Percentiles rank a stretch among this genome's conserved stretches.
Conservation (phyloP, 306 rosid species). For the Cucumis melo region DNA sequence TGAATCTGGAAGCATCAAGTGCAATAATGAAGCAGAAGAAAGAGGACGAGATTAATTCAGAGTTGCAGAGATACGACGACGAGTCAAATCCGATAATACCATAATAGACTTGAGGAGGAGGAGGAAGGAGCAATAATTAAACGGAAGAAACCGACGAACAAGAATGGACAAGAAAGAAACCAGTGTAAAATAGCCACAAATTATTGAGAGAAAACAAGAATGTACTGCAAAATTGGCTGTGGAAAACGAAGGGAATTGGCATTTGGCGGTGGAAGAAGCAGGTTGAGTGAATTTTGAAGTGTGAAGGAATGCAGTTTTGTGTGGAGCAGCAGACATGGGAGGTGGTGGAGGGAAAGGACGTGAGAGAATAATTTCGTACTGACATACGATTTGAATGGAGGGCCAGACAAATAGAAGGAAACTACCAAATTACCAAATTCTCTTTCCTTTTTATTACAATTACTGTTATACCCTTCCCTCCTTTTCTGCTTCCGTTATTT, state of each 20-base stretch:
- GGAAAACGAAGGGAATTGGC: background rate
- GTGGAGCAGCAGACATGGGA: background rate
- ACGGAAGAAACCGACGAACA: background rate
- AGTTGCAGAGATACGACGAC: constrained; percentile 8
- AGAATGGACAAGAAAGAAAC: background rate
- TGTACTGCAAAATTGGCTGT: background rate
- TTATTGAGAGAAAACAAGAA: background rate
- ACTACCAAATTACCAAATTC: constrained; percentile 1
- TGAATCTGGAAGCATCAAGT: background rate
- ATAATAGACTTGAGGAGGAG: background rate
- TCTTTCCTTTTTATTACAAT: background rate
- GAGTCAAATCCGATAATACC: constrained; percentile 16
- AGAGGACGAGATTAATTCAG: constrained; percentile 14
- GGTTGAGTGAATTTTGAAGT: background rate
- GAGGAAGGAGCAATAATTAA: constrained; percentile 3
- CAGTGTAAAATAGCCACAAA: background rate
- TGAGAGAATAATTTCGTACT: constrained; percentile 10
- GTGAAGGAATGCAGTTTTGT: background rate
- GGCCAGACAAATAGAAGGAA: background rate
- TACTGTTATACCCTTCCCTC: background rate
- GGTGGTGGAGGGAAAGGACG: constrained; percentile 11
- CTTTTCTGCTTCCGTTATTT: background rate
- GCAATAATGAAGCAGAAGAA: constrained; percentile 3
- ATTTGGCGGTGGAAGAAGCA: background rate
- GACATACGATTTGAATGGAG: background rate